phyloP scores from a whole-genome alignment of 805 yeast species.

The Hanseniaspora opuntiae region DNA sequence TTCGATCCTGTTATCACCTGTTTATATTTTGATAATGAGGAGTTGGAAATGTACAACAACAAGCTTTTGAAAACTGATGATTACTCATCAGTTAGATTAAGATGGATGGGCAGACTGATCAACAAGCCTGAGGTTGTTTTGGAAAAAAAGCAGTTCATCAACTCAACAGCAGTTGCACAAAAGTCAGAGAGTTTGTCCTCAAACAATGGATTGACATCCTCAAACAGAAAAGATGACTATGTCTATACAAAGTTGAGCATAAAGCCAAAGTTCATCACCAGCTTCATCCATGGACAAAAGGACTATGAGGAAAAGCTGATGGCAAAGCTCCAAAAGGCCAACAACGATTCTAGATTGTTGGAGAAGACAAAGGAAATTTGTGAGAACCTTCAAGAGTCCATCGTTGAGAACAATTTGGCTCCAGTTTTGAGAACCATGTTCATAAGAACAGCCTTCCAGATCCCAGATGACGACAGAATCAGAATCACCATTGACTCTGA shows the following conservation, averaged over 20 bases:
- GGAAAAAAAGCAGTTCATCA: slow-evolving; percentile 66
- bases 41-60: slow-evolving; percentile 74
- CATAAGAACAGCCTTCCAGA: slow-evolving; percentile 91
- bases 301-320: slow-evolving; percentile 38
- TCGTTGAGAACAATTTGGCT: slow-evolving; percentile 52
- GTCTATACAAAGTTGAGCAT: slow-evolving; percentile 53
- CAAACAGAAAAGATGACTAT: slow-evolving; percentile 30
- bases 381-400: slow-evolving; percentile 47
- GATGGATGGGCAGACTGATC: slow-evolving; percentile 78
- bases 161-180: slow-evolving; percentile 21
- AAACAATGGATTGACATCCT: slow-evolving; percentile 14
- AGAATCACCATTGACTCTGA: slow-evolving; percentile 85
- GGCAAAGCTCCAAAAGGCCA: slow-evolving; percentile 49
- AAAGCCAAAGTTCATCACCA: slow-evolving; percentile 71
- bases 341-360: slow-evolving; percentile 39
- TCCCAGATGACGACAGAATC: slow-evolving; percentile 91
- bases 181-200: slow-evolving; percentile 17
- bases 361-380: slow-evolving; percentile 43
- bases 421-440: slow-evolving; percentile 79
- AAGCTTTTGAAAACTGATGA: slow-evolving; percentile 57
- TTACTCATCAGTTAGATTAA: slow-evolving; percentile 65
- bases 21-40: slow-evolving; percentile 71
- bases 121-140: slow-evolving; percentile 66
- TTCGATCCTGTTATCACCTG: slow-evolving; percentile 76
- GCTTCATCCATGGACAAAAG: slow-evolving; percentile 44